Base-by-base conservation (phyloP, 805 yeast species). In the Nakazawaea wyomingensis region DNA sequence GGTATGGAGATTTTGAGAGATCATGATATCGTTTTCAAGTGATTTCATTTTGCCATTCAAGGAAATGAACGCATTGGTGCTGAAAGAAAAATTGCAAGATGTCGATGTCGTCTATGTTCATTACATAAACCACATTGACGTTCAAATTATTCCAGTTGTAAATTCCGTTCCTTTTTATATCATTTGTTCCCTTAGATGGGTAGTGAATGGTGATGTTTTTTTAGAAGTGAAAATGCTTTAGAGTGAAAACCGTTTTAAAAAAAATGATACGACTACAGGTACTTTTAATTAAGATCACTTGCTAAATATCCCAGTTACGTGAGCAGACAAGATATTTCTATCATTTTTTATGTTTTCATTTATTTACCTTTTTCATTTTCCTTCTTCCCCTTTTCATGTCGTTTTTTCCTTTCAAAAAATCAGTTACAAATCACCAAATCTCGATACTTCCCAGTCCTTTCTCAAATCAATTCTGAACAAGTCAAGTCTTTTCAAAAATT, bases 261-360 rank as follows among this genome's bases (percentile, higher is more conserved):
- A n/a, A n/a, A n/a, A n/a, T n/a, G n/a, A n/a, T n/a, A n/a, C n/a
- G n/a, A 13, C 16, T 16, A 20, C 33, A 4, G 43, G 43, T 39
- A 13, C 43, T 39, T 39, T 39, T 39, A 24, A 39, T 19, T 39
- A 39, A 39, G 43, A 18, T 13, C 22, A 39, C 37, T 39, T 32
- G 28, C 20, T 11, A 14, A 10, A n/a, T 14, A 9, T 21, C 42
- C 27, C 36, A 19, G 42, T 19, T 39, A 39, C 42, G 42, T 33
- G 43, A 39, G 43, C 43, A 39, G 43, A 39, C 43, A 39, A 28
- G 32, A 20, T 14, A 19, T 14, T 19, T 29, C 9, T 29, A 28
- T 16, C n/a, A 14, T 24, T 11, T 21, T 8, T 17, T 9, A 21
- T 1, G 13, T 14, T 35, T 4, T 35, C 13, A 4, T 9, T 11